Percentiles rank a stretch among this genome's conserved stretches.
phyloP scores from a whole-genome alignment of 352 stramenopile species.

The Phytophthora sojae region DNA sequence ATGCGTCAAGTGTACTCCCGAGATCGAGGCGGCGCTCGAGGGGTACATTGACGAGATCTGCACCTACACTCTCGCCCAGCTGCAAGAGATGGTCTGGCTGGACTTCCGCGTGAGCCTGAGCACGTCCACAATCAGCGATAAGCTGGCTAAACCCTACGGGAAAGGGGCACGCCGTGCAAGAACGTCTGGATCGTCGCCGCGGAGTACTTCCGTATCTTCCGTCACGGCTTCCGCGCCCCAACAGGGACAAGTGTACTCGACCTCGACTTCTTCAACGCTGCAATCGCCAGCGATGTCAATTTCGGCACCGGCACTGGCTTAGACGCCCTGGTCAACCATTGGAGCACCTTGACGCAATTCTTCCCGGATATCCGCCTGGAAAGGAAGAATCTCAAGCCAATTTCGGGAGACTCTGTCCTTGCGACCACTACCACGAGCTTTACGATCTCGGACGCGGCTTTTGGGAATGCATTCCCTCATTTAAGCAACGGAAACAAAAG shows the following conservation, averaged over 20 bases:
- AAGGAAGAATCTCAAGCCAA: not conserved
- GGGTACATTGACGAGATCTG: not conserved
- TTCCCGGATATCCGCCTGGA: slow-evolving; percentile 1
- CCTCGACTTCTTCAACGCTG: not conserved
- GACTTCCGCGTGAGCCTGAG: not conserved
- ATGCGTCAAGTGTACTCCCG: not conserved
- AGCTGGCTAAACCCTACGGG: not conserved
- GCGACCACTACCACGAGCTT: slow-evolving; percentile 1
- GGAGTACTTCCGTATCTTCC: not conserved
- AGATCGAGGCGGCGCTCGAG: not conserved
- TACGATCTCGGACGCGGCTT: not conserved
- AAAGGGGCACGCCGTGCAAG: not conserved
- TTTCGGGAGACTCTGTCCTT: too few species aligned
- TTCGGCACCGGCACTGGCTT: slow-evolving; percentile 2
- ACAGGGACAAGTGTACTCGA: not conserved
- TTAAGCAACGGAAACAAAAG: not conserved
- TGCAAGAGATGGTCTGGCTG: not conserved
- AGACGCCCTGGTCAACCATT: not conserved
- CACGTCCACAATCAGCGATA: not conserved
- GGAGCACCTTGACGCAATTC: not conserved
- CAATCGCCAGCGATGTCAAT: not conserved
- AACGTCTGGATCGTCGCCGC: not conserved
- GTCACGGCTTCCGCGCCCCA: not conserved
- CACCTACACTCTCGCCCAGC: not conserved
- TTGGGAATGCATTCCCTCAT: not conserved